These are phyloP conservation scores for Mucuna pruriens DNA, from an alignment of 306 rosid species.

Conservation along the genomic window DNA sequence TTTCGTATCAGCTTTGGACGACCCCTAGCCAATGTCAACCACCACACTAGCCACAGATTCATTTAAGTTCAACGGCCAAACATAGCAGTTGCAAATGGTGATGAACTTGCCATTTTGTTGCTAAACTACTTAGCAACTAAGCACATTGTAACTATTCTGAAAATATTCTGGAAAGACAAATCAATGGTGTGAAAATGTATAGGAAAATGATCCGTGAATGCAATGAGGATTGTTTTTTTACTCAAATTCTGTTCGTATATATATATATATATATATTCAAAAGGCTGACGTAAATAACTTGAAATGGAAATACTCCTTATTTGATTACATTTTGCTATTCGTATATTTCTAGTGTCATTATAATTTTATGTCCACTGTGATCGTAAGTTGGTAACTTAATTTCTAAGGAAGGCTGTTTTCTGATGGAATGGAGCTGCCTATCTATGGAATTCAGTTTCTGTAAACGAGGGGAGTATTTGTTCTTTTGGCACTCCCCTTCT, in stretches of 20 bases:
- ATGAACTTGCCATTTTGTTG: no score
- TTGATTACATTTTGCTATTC: background rate
- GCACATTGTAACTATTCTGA: no score
- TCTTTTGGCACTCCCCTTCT: background rate
- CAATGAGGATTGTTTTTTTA: background rate
- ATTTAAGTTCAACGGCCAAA: no score
- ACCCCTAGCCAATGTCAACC: no score
- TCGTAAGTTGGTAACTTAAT: background rate
- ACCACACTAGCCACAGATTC: no score
- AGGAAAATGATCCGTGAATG: background rate
- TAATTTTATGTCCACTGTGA: background rate
- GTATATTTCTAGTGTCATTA: background rate
- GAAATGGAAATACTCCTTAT: background rate
- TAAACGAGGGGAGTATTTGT: background rate
- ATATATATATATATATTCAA: background rate
- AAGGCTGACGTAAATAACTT: background rate
- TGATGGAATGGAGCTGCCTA: background rate
- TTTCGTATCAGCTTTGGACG: no score
- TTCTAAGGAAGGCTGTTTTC: background rate
- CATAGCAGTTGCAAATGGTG: no score
- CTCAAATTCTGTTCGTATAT: background rate
- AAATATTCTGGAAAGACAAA: no score
- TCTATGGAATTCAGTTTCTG: background rate
- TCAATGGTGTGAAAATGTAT: background rate
- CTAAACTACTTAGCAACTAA: no score